Base-by-base conservation (phyloP, 2,329 filamentous ascomycete genomes). In the Meredithiella fracta region DNA sequence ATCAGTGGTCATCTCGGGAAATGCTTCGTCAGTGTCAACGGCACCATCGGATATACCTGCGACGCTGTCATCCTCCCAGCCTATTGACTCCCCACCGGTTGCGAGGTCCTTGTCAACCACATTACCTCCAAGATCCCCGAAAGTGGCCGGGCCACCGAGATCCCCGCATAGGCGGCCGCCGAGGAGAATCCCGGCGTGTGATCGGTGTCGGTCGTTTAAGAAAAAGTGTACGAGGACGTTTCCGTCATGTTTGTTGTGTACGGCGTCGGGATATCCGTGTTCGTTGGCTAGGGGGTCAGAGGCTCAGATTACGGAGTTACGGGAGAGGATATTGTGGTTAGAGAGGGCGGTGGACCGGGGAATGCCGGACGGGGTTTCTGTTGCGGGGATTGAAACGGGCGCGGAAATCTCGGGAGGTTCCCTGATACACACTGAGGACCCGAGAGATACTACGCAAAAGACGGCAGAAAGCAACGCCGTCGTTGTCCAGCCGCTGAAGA, bases 221-320 rank as follows among this genome's bases (percentile, higher is more conserved):
- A 73, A 73, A 64, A 71, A 69, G 57, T 73, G 71, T 60, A 71
- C 67, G 49, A 65, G 69, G 38, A 70, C 68, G 1, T 67, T 67
- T 59, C 70, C 67, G 23, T 63, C 64, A 14, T 73, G 71, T 61
- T 64, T 66, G 3, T 64, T 70, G 1, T 72, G 70, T 59, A 64
- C 65, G 50, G 65, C 63, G 29, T 67, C 69, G 8, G 69, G 68
- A 17, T 64, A 69, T 47, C 64, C 65, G 34, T 73, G 71, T 61
- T 70, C 64, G 53, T 68, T 63, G 56, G 66, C 62, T 63, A 8
- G 63, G 63, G 38, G 62, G 63, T 2, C 60, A n/a, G 64, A 64
- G 29, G 67, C 67, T 14, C 65, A 69, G 58, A 64, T 65, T 5
- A 64, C 68, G 17, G 67, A 70, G 40, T 60, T 73, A 54, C 65